Percentiles rank a stretch among this genome's conserved stretches.
Conservation (phyloP, 2,329 filamentous ascomycete genomes). For the Penicillium digitatum region DNA sequence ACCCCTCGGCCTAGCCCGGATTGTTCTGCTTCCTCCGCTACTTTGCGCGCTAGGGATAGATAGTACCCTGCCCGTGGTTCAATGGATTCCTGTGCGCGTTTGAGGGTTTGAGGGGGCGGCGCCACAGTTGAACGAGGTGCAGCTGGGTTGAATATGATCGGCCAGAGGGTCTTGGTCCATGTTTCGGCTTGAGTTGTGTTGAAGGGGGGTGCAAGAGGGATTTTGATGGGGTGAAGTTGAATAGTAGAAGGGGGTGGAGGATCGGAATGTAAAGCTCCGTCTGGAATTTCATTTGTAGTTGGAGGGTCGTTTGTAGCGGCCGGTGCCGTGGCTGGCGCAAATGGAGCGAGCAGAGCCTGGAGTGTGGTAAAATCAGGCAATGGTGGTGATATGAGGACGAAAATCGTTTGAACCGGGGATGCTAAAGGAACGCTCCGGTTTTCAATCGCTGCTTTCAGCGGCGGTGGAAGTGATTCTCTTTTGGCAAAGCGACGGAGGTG, state of each 20-base stretch:
- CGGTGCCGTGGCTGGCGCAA: slow-evolving; percentile 22
- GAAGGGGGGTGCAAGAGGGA: slow-evolving; percentile 43
- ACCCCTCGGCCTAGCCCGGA: slow-evolving; percentile 39
- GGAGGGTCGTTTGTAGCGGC: slow-evolving; percentile 5
- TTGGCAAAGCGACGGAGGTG: slow-evolving; percentile 44
- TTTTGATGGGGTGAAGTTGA: slow-evolving; percentile 30
- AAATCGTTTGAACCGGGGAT: slow-evolving; percentile 32
- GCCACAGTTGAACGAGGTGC: slow-evolving; percentile 42
- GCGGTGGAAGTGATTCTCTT: slow-evolving; percentile 32
- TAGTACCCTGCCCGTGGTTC: slow-evolving; percentile 38
- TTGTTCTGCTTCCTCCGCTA: slow-evolving; percentile 38
- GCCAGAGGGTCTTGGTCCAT: slow-evolving; percentile 44
- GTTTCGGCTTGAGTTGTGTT: slow-evolving; percentile 39
- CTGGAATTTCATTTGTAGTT: background rate
- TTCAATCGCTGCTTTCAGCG: slow-evolving; percentile 24
- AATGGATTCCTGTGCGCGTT: slow-evolving; percentile 33
- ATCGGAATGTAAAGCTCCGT: slow-evolving; percentile 4
- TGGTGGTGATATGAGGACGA: slow-evolving; percentile 42
- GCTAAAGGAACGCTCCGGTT: slow-evolving; percentile 11
- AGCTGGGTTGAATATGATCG: slow-evolving; percentile 44
- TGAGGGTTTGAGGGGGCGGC: slow-evolving; percentile 40
- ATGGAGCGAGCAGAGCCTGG: slow-evolving; percentile 37
- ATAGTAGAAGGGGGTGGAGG: slow-evolving; percentile 19
- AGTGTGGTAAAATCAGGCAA: slow-evolving; percentile 36
- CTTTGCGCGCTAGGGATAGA: slow-evolving; percentile 37